phyloP scores from a whole-genome alignment of 164 flowering plant genomes.

The Magnolia kwangsiensis region DNA sequence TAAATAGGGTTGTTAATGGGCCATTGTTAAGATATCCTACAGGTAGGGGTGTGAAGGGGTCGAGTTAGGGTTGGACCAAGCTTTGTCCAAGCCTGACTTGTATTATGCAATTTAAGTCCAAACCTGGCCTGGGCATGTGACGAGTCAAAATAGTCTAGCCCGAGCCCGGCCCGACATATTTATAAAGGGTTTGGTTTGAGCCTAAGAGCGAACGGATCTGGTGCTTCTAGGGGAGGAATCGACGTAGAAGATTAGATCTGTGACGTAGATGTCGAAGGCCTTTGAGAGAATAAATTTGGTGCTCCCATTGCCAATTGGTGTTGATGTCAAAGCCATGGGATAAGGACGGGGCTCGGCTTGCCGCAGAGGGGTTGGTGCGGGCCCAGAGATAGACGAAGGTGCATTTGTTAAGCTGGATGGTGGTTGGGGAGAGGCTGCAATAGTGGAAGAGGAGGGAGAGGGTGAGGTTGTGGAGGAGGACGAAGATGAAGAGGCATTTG shows the following conservation, averaged over 20 bases:
- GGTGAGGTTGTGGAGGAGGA: conserved; percentile 15
- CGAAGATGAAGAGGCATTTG: conserved; percentile 2
- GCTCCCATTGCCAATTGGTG: conserved; percentile 39
- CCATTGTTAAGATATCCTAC: no score
- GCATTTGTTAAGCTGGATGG: conserved; percentile 31
- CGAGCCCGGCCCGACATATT: no score
- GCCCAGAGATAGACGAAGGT: conserved; percentile 42
- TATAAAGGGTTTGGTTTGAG: no score
- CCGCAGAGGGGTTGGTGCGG: conserved; percentile 14
- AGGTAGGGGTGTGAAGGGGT: no score
- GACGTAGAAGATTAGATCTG: conserved; percentile 49
- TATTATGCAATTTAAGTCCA: no score
- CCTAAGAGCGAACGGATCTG: no score
- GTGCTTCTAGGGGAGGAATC: conserved; percentile 22
- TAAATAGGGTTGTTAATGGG: no score
- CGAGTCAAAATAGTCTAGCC: no score
- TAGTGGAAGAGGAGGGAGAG: conserved; percentile 25
- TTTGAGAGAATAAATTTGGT: conserved; percentile 26
- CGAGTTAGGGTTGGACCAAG: no score
- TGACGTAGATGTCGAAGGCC: conserved; percentile 38
- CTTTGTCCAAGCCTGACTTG: no score
- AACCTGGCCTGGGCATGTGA: no score
- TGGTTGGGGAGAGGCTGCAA: conserved; percentile 29
- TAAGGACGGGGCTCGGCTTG: conserved; percentile 28
- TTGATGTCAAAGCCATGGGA: conserved; percentile 53